Evolutionary conservation across 225 moss, liverwort and hornwort genomes (phyloP).

Genomic region (Physcomitrellopsis africana): DNA sequence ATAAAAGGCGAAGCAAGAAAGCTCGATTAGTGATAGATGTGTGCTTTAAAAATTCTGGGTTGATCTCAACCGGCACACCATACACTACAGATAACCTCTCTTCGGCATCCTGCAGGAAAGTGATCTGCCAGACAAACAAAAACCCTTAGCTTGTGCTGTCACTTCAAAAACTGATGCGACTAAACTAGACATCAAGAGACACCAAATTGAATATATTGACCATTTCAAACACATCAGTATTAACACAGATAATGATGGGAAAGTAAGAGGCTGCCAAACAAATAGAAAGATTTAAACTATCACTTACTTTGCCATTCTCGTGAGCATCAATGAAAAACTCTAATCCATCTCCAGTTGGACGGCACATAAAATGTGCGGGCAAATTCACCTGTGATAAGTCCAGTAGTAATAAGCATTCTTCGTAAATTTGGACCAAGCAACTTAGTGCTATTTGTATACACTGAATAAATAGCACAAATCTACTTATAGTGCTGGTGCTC

Average conservation of each 20-base stretch:
- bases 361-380: constrained; percentile 77
- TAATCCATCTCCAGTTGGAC: constrained; percentile 63
- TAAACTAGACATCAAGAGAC: background rate
- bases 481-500: too few relatives aligned
- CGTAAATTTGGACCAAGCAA: constrained; percentile 19
- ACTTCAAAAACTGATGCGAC: background rate
- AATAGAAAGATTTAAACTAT: constrained; percentile 16
- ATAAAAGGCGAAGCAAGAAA: constrained; percentile 65
- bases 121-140: constrained; percentile 43
- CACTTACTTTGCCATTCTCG: constrained; percentile 58
- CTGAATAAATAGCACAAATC: too few relatives aligned
- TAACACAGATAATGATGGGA: background rate
- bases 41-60: constrained; percentile 60
- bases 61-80: constrained; percentile 66
- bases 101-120: constrained; percentile 69
- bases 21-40: constrained; percentile 62
- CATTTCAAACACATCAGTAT: constrained; percentile 2
- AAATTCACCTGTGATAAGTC: constrained; percentile 60
- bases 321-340: constrained; percentile 71
- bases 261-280: background rate
- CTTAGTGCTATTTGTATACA: background rate
- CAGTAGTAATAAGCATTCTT: constrained; percentile 36
- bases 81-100: constrained; percentile 63
- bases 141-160: background rate
- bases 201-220: background rate